These are phyloP conservation scores for Breynia disticha DNA, from an alignment of 441 rosid species.

Conservation along the genomic window DNA sequence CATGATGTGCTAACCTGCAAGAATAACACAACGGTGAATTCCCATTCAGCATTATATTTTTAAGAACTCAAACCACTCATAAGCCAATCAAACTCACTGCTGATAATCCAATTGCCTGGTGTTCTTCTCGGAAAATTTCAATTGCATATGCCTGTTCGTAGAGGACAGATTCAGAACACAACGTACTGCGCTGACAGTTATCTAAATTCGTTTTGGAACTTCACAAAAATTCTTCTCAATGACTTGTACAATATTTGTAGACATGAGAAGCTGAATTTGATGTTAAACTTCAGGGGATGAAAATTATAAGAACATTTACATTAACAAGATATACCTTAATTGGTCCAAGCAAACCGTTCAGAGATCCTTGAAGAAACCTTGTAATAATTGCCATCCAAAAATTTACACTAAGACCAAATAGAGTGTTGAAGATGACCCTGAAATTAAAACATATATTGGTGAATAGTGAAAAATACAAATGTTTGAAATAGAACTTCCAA, in stretches of 20 bases:
- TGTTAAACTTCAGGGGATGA: too few species aligned
- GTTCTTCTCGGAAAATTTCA: constrained; percentile 57
- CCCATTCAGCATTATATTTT: not conserved
- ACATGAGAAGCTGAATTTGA: too few species aligned
- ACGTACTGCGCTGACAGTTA: not conserved
- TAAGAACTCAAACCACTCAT: not conserved
- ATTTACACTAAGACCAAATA: constrained; percentile 72
- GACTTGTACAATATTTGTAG: too few species aligned
- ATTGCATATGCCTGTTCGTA: constrained; percentile 64
- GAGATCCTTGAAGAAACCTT: constrained; percentile 71
- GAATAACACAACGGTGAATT: constrained; percentile 7
- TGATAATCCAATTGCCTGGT: constrained; percentile 72
- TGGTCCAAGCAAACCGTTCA: constrained; percentile 79
- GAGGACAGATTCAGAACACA: not conserved
- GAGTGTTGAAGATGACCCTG: constrained; percentile 76
- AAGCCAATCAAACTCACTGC: constrained; percentile 37
- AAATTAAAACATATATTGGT: not conserved
- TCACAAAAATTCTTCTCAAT: not conserved
- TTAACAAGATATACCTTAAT: constrained; percentile 42
- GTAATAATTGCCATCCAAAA: constrained; percentile 77
- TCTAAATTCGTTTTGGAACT: not conserved
- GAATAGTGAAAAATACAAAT: not conserved
- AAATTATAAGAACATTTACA: not conserved
- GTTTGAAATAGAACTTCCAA: not conserved
- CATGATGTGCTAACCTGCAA: constrained; percentile 80